Percentiles rank a stretch among this genome's conserved stretches.
Evolutionary conservation across 306 rosid genomes (phyloP).

Genomic region (Psophocarpus tetragonolobus): DNA sequence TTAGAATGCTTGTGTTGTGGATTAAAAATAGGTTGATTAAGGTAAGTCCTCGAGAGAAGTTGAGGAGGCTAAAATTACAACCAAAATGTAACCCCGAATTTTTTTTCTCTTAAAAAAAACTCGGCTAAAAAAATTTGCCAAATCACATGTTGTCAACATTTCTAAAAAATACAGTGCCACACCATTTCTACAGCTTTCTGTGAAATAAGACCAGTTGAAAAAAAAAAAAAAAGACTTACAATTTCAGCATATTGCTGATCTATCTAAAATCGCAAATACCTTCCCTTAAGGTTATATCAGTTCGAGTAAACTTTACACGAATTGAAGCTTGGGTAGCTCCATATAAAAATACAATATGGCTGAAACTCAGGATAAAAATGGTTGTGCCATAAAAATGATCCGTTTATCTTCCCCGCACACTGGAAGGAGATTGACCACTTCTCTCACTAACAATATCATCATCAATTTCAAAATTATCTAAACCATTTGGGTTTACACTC

Average conservation of each 20-base stretch:
- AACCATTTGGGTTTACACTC: slow-evolving; percentile 90
- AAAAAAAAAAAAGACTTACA: slow-evolving; percentile 17
- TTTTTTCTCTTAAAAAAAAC: not conserved
- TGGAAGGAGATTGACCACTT: slow-evolving; percentile 70
- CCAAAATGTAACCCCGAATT: not conserved
- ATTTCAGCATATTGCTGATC: slow-evolving; percentile 40
- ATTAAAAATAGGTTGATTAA: not conserved
- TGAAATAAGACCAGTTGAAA: slow-evolving; percentile 13
- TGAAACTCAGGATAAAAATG: slow-evolving; percentile 37
- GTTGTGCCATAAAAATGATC: slow-evolving; percentile 25
- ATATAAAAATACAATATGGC: slow-evolving; percentile 38
- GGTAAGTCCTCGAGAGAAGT: not conserved
- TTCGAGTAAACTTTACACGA: slow-evolving; percentile 60
- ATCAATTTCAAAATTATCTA: slow-evolving; percentile 74
- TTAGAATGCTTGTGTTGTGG: not conserved
- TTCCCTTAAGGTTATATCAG: slow-evolving; percentile 37
- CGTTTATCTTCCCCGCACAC: slow-evolving; percentile 59
- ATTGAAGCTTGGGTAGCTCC: slow-evolving; percentile 45
- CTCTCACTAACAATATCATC: slow-evolving; percentile 74
- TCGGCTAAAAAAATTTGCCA: not conserved
- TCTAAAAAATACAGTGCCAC: slow-evolving; percentile 20
- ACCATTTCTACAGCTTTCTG: slow-evolving; percentile 25
- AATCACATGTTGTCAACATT: not conserved
- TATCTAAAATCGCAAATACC: slow-evolving; percentile 48
- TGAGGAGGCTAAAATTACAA: not conserved